Evolutionary conservation across 2,329 filamentous ascomycete genomes (phyloP).

Genomic region (Stachybotrys chartarum): DNA sequence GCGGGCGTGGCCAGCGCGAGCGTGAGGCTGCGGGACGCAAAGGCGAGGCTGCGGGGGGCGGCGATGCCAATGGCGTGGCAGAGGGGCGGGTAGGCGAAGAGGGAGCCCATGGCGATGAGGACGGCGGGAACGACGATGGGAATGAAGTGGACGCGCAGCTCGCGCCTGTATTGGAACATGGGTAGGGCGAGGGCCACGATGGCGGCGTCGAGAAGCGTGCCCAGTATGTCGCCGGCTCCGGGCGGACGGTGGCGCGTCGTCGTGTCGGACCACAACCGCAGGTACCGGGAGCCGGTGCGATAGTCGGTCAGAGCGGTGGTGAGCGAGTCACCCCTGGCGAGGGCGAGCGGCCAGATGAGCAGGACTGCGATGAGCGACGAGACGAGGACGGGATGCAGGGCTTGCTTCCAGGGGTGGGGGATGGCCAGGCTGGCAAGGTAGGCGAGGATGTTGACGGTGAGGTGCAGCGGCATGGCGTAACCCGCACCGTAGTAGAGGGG

Average conservation of each 20-base stretch:
- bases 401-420: slow-evolving; percentile 39
- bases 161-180: slow-evolving; percentile 53
- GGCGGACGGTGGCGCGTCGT: slow-evolving; percentile 21
- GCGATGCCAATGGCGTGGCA: slow-evolving; percentile 49
- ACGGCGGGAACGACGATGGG: slow-evolving; percentile 48
- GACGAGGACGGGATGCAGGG: slow-evolving; percentile 52
- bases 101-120: slow-evolving; percentile 40
- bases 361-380: slow-evolving; percentile 47
- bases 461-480: slow-evolving; percentile 44
- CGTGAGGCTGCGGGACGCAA: slow-evolving; percentile 49
- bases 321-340: slow-evolving; percentile 33
- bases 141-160: slow-evolving; percentile 45
- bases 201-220: slow-evolving; percentile 46
- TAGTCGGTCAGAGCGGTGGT: slow-evolving; percentile 36
- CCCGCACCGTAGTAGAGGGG: slow-evolving; percentile 45
- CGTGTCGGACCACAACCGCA: slow-evolving; percentile 38
- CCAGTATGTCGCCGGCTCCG: slow-evolving; percentile 51
- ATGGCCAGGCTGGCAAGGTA: slow-evolving; percentile 44
- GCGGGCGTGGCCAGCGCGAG: slow-evolving; percentile 54
- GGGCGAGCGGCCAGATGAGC: slow-evolving; percentile 44
- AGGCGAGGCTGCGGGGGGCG: slow-evolving; percentile 43
- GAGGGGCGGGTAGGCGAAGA: slow-evolving; percentile 50
- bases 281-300: slow-evolving; percentile 45
- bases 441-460: slow-evolving; percentile 40
- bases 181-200: slow-evolving; percentile 54